Base-by-base conservation (phyloP, 75 land plant genomes). In the Azolla pinnata region DNA sequence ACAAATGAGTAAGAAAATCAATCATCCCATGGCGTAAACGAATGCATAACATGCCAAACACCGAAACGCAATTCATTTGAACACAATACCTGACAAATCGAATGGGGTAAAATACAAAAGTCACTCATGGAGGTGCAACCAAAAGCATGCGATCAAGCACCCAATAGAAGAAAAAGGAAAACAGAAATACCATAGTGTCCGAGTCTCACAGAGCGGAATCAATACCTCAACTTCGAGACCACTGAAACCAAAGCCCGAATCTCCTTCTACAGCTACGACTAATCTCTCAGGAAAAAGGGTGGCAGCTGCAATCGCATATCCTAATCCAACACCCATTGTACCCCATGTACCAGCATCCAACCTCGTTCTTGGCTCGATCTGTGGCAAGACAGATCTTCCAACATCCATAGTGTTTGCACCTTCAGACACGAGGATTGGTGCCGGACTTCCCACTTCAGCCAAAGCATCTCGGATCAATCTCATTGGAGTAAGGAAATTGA, bases 281-380 rank as follows among this genome's bases (percentile, higher is more conserved):
- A 93, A 71, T 60, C 81, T 72, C 46, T 71, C 85, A 5, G 97
- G 97, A 5, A 54, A 71, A 19, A 81, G 83, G 49, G 79, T 79
- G 0, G 98, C 98, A 48, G 98, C 98, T 26, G 98, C 98, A 73
- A 93, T 88, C 64, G 86, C 83, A 62, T 93, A 93, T 0, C 98
- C 98, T 32, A 93, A 54, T 4, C 98, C 98, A 16, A 93, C 96
- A 19, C 98, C 98, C 98, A 93, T 93, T 0, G 98, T 93, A 31
- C 98, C 98, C 98, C 98, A 93, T 12, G 98, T 93, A 56, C 98
- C 98, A 0, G 98, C 98, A 81, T 93, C 98, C 64, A 93, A 60
- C 72, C 98, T 74, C 2, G 96, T 83, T 61, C 98, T 72, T 1
- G 98, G 96, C 72, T 93, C 98, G 2, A 67, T 85, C 73, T 93